phyloP scores from a whole-genome alignment of 176 grass and related monocot genomes.

The Hordeum vulgare region MorexV3_pseudomolecules_assembly NC_058519.1:457411281-457411780 shows the following conservation, averaged over 20 bases:
- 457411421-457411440: not conserved
- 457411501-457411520: not conserved
- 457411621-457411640: conserved; percentile 74
- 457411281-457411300: not conserved
- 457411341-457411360: not conserved
- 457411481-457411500: not conserved
- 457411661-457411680: conserved; percentile 21
- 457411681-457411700: not conserved
- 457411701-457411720: conserved; percentile 11
- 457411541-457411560: conserved; percentile 53
- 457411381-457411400: not conserved
- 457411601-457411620: conserved; percentile 67
- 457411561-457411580: conserved; percentile 56
- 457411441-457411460: not conserved
- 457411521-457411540: not conserved
- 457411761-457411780: not conserved
- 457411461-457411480: not conserved
- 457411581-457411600: conserved; percentile 72
- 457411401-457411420: not conserved
- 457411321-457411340: not conserved
- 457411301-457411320: not conserved
- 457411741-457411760: conserved; percentile 36
- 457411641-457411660: conserved; percentile 38
- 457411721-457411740: conserved; percentile 15
- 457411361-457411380: not conserved